A percentile compares a stretch with the other conserved stretches of the same genome.
These are phyloP conservation scores for Tolypocladium tropicale DNA, from an alignment of 2,329 filamentous ascomycete genomes.

Conservation along the genomic window DNA sequence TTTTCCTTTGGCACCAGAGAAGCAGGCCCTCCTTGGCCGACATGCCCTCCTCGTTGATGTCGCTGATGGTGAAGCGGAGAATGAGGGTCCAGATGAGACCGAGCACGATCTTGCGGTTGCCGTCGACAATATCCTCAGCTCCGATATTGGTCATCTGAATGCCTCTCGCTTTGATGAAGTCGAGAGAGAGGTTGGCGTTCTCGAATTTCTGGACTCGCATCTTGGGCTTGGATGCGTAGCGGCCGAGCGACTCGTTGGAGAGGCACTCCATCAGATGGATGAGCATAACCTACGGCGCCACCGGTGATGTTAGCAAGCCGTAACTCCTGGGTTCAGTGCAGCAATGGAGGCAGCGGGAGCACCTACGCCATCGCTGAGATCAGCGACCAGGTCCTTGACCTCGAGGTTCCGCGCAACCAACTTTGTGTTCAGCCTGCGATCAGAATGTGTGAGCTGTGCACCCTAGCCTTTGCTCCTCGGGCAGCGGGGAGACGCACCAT, in stretches of 20 bases:
- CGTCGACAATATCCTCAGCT: slow-evolving; percentile 95
- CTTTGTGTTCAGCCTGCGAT: slow-evolving; percentile 83
- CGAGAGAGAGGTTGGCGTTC: slow-evolving; percentile 90
- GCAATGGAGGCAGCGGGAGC: not conserved
- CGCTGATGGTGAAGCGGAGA: slow-evolving; percentile 93
- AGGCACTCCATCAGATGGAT: slow-evolving; percentile 97
- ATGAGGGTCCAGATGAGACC: slow-evolving; percentile 98
- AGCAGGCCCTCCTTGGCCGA: slow-evolving; percentile 93
- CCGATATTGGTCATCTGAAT: slow-evolving; percentile 99
- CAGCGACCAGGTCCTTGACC: slow-evolving; percentile 77
- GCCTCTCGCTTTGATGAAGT: slow-evolving; percentile 81
- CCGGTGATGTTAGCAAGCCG: not conserved
- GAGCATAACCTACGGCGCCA: slow-evolving; percentile 60
- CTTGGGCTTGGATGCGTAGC: slow-evolving; percentile 94
- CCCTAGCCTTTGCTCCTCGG: not conserved
- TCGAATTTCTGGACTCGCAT: slow-evolving; percentile 94
- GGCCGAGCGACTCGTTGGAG: slow-evolving; percentile 85
- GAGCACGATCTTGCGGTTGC: slow-evolving; percentile 93
- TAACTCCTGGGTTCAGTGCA: no score
- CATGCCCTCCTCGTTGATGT: slow-evolving; percentile 97
- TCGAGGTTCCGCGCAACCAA: slow-evolving; percentile 66
- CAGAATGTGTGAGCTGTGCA: not conserved
- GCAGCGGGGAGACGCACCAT: slow-evolving; percentile 40
- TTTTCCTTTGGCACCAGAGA: slow-evolving; percentile 97
- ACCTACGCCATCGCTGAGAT: slow-evolving; percentile 88